A percentile compares a stretch with the other conserved stretches of the same genome.
These are phyloP conservation scores for Mycena vitilis DNA, from an alignment of 768 basidiomycete genomes.

Conservation along the genomic window DNA sequence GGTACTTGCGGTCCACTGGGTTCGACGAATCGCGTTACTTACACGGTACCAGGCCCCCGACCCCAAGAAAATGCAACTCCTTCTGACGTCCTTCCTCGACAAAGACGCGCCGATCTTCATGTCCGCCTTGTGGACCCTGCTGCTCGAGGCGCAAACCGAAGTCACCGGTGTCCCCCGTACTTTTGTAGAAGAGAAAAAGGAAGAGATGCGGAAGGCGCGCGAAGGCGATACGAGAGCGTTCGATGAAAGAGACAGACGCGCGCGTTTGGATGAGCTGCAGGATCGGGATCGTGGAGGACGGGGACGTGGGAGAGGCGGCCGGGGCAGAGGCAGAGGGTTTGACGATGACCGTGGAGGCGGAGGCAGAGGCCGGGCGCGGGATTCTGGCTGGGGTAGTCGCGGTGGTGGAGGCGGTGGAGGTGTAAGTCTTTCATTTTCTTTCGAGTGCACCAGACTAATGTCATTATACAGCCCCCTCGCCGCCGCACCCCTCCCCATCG, in stretches of 20 bases:
- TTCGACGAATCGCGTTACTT: not conserved
- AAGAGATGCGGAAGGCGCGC: conserved; percentile 82
- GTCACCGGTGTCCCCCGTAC: conserved; percentile 90
- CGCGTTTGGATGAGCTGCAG: conserved; percentile 75
- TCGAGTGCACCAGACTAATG: too few species aligned
- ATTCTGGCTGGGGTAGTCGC: conserved; percentile 77
- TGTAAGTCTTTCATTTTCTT: conserved; percentile 46
- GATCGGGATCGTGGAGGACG: conserved; percentile 66
- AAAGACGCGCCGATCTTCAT: conserved; percentile 90
- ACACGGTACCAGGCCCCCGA: conserved; percentile 61
- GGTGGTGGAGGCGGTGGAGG: conserved; percentile 53
- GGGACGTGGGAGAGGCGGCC: conserved; percentile 70
- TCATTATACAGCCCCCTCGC: conserved; percentile 56
- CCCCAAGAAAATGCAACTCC: conserved; percentile 95
- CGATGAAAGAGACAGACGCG: conserved; percentile 77
- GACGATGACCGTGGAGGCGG: conserved; percentile 49
- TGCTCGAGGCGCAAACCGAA: conserved; percentile 93
- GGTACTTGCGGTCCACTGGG: conserved; percentile 56
- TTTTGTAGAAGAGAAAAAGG: conserved; percentile 93
- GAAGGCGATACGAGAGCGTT: conserved; percentile 73
- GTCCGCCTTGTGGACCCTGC: conserved; percentile 86
- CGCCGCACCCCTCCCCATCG: conserved; percentile 62
- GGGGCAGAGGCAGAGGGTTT: conserved; percentile 57
- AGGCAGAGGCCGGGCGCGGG: conserved; percentile 56
- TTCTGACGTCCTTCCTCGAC: conserved; percentile 92